Conservation (phyloP, 129 eudicot genomes). For the Artemisia tridentata region DNA sequence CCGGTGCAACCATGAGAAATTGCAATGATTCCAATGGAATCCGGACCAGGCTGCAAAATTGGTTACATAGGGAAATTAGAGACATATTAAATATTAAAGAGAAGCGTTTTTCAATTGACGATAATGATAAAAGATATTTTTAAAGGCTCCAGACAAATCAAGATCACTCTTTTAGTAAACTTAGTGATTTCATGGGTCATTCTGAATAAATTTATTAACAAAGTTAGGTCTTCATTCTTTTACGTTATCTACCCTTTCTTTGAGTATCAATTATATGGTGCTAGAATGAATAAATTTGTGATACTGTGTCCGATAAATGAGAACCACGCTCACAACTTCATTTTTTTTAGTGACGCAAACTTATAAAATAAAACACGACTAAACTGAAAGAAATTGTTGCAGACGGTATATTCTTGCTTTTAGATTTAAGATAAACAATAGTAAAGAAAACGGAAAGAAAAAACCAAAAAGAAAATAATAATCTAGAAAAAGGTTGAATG, state of each 20-base stretch:
- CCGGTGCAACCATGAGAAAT: slow-evolving; percentile 98
- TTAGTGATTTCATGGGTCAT: neutral
- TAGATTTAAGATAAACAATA: slow-evolving; percentile 23
- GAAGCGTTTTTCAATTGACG: neutral
- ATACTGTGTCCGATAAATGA: neutral
- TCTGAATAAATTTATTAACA: slow-evolving; percentile 1
- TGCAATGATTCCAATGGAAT: slow-evolving; percentile 99
- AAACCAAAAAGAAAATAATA: neutral
- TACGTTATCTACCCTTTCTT: neutral
- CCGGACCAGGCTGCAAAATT: slow-evolving; percentile 97
- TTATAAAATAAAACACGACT: too few relatives aligned
- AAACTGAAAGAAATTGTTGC: neutral
- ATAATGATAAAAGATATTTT: neutral
- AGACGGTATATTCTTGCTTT: slow-evolving; percentile 27
- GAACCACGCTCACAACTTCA: too few relatives aligned
- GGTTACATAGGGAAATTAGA: slow-evolving; percentile 19
- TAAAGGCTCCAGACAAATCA: slow-evolving; percentile 20
- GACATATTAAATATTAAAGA: neutral
- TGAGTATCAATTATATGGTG: neutral
- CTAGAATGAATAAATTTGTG: neutral
- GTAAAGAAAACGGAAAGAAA: slow-evolving; percentile 5
- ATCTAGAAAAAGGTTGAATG: slow-evolving; percentile 36
- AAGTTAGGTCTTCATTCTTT: slow-evolving; percentile 8
- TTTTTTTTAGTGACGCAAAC: too few relatives aligned
- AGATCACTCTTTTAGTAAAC: neutral